Evolutionary conservation across 176 grass and related monocot genomes (phyloP).

Genomic region (Zoysia japonica): DNA sequence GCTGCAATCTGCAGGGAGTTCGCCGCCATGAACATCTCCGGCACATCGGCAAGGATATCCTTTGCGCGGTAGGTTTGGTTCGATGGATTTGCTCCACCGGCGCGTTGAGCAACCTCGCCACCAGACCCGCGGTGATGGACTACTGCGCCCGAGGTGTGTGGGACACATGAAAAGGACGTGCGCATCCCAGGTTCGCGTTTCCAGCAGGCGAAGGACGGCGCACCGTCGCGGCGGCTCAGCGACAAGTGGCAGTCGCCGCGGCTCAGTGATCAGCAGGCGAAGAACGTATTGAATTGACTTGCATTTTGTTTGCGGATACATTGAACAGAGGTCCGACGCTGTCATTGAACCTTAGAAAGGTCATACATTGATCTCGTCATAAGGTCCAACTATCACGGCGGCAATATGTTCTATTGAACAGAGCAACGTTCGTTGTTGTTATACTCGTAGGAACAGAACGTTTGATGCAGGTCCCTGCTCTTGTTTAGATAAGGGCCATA

Average conservation of each 20-base stretch:
- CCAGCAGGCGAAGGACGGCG: slow-evolving; percentile 36
- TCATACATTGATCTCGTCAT: too few species aligned
- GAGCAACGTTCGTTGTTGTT: too few species aligned
- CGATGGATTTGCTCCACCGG: slow-evolving; percentile 21
- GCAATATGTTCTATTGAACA: too few species aligned
- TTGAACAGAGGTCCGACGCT: too few species aligned
- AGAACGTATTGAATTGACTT: too few species aligned
- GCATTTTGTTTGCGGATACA: too few species aligned
- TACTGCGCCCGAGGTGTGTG: slow-evolving; percentile 62
- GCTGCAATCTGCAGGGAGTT: slow-evolving; percentile 51
- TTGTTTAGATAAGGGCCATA: too few species aligned
- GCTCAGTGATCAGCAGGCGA: too few species aligned
- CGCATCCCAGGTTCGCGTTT: slow-evolving; percentile 57
- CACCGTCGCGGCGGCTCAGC: slow-evolving; percentile 50
- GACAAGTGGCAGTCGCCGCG: slow-evolving; percentile 58
- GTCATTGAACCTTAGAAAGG: too few species aligned
- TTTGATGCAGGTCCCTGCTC: too few species aligned
- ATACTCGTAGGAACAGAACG: too few species aligned
- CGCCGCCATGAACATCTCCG: slow-evolving; percentile 71
- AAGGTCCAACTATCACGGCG: too few species aligned
- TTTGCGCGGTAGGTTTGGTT: slow-evolving; percentile 61
- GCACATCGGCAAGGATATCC: slow-evolving; percentile 61
- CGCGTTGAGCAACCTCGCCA: slow-evolving; percentile 27
- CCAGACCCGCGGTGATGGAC: neutral
- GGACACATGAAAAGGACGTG: slow-evolving; percentile 70